Percentiles rank a stretch among this genome's conserved stretches.
Conservation (phyloP, 495 filamentous ascomycete species). For the Podospora fimiseda region DNA sequence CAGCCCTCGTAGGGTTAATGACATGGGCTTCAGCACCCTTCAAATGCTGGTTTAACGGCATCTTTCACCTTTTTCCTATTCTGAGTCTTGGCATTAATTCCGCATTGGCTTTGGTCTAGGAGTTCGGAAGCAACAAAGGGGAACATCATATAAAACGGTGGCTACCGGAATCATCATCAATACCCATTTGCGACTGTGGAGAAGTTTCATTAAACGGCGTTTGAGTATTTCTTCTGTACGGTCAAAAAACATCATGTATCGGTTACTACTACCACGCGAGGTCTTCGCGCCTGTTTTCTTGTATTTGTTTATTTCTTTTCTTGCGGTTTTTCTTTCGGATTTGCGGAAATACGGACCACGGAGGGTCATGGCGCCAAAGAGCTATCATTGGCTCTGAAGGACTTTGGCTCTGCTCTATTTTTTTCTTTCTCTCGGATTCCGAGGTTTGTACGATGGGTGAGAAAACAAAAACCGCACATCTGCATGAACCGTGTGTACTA, state of each 20-base stretch:
- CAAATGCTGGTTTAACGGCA: neutral
- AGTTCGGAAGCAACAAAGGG: neutral
- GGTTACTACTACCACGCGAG: too few species aligned
- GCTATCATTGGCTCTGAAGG: too few species aligned
- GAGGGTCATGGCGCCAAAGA: too few species aligned
- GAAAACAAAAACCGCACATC: too few species aligned
- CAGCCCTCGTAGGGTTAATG: neutral
- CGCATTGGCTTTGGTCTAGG: neutral
- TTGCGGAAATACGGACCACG: too few species aligned
- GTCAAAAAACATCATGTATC: neutral
- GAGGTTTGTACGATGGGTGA: too few species aligned
- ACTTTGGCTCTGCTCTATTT: too few species aligned
- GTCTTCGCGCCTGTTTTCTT: neutral
- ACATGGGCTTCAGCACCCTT: neutral
- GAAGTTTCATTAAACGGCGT: too few species aligned
- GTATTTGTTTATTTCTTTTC: neutral
- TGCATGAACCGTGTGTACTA: too few species aligned
- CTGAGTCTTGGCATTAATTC: neutral
- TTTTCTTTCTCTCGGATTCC: too few species aligned
- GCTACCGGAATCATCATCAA: neutral
- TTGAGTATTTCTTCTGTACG: neutral
- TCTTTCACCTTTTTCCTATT: neutral
- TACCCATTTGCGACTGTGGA: too few species aligned
- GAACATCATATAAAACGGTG: conserved; percentile 13
- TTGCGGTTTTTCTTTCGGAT: neutral